Evolutionary conservation across 2,329 filamentous ascomycete species (phyloP), one percentile per base, ranked within the genome.

Genomic region (Colletotrichum sp.): DNA sequence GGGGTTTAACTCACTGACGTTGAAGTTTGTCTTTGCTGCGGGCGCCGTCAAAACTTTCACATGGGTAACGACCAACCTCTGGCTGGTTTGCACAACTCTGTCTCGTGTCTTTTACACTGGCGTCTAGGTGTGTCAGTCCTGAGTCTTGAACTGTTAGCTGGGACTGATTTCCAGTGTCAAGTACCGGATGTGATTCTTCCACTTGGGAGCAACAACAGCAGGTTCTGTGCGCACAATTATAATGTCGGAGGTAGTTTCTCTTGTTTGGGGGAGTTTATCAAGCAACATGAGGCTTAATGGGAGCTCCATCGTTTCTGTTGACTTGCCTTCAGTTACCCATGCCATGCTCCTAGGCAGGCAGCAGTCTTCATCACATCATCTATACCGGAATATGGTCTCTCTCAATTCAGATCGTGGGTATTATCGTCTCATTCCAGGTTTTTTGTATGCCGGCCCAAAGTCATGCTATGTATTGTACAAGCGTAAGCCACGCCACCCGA

Each of bases 401-500:
- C 26, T 16, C 32, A 30, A 34, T 69, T n/a, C 18, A n/a, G 9
- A 49, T 49, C 16, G 64, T 71, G 75, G 72, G 67, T 77, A 77
- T 77, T 72, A 72, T 68, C 59, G 44, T 77, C 75, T 72, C 68
- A 77, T 77, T 77, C 75, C 75, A 36, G 62, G 62, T 75, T 76
- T 77, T 76, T 72, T 77, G 66, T 75, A 77, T 75, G 59, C 76
- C 76, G 74, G 74, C 76, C 71, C 60, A 67, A 76, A 76, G 75
- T 76, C 72, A 76, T 76, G 74, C 64, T 68, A 71, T 76, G 75
- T 76, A 76, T 71, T 76, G 72, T 76, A 76, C 75, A 74, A 62
- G 75, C 72, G 62, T 75, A 76, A 76, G 66, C 75, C 75, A 76
- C 72, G 75, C 75, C 55, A 76, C 72, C 71, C 71, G 72, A 74